Percentiles rank a stretch among this genome's conserved stretches.
These are phyloP conservation scores for Nakaseomyces uthaithaninus DNA, from an alignment of 1,139 yeast genomes.

Conservation along the genomic window DNA sequence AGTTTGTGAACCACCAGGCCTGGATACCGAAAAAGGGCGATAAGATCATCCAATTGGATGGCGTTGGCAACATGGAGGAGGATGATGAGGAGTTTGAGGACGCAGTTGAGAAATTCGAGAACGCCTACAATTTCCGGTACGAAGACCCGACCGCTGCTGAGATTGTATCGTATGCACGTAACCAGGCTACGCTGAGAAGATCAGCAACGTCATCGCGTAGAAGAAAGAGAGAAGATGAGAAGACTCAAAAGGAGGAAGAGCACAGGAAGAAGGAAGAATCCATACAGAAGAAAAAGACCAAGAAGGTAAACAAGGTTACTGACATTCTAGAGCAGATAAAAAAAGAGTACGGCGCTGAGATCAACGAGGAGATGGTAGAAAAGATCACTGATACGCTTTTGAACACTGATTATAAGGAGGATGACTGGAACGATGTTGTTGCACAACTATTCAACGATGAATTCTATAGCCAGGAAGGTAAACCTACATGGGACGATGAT, in stretches of 20 bases:
- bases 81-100: conserved; percentile 82
- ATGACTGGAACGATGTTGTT: conserved; percentile 88
- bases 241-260: conserved; percentile 45
- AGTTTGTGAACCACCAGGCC: conserved; percentile 68
- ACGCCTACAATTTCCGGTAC: conserved; percentile 87
- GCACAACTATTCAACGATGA: conserved; percentile 79
- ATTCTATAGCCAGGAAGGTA: conserved; percentile 54
- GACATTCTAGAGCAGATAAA: conserved; percentile 70
- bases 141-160: conserved; percentile 90
- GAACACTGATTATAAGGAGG: conserved; percentile 82
- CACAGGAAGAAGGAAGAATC: conserved; percentile 51
- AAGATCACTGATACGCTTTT: conserved; percentile 64
- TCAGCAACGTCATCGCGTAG: conserved; percentile 67
- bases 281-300: conserved; percentile 62
- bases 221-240: conserved; percentile 68
- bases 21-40: conserved; percentile 71
- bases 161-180: conserved; percentile 94
- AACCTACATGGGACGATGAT: conserved; percentile 50
- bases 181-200: conserved; percentile 85
- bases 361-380: conserved; percentile 49
- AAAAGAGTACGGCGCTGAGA: conserved; percentile 75
- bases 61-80: conserved; percentile 34
- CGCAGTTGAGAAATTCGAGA: conserved; percentile 84
- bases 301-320: conserved; percentile 68
- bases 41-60: conserved; percentile 48